These are phyloP conservation scores for Clathrospora elynae DNA, from an alignment of 2,329 filamentous ascomycete genomes.

Conservation along the genomic window DNA sequence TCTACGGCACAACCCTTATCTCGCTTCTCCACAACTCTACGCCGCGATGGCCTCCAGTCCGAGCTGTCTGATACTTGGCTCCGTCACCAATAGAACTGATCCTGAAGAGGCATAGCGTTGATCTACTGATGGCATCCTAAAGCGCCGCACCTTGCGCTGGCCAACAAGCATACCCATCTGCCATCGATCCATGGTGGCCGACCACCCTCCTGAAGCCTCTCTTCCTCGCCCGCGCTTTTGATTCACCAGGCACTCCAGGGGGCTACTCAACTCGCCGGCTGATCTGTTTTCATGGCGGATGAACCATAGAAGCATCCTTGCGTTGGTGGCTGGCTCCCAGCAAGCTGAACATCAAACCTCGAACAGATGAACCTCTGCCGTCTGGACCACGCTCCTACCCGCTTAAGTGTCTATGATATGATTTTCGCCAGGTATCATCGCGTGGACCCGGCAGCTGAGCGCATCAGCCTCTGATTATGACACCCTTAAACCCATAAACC, in stretches of 20 bases:
- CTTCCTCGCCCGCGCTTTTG: constrained; percentile 7
- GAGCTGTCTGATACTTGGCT: constrained; percentile 26
- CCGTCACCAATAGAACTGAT: constrained; percentile 17
- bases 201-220: constrained; percentile 30
- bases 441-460: constrained; percentile 38
- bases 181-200: constrained; percentile 27
- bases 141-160: constrained; percentile 25
- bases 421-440: constrained; percentile 35
- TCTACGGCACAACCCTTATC: constrained; percentile 16
- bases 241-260: constrained; percentile 12
- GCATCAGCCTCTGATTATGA: constrained; percentile 39
- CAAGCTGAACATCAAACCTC: constrained; percentile 25
- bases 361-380: constrained; percentile 16
- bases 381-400: constrained; percentile 15
- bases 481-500: constrained; percentile 32
- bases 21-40: constrained; percentile 5
- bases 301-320: constrained; percentile 13
- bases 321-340: constrained; percentile 25
- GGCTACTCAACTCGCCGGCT: constrained; percentile 5
- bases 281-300: constrained; percentile 9
- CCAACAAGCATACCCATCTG: constrained; percentile 28
- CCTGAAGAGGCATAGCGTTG: constrained; percentile 22
- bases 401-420: constrained; percentile 32
- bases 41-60: constrained; percentile 17
- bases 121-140: constrained; percentile 29